A percentile compares a stretch with the other conserved stretches of the same genome.
Evolutionary conservation across 176 grass and related monocot genomes (phyloP).

Genomic region (Aegilops speltoides): DNA sequence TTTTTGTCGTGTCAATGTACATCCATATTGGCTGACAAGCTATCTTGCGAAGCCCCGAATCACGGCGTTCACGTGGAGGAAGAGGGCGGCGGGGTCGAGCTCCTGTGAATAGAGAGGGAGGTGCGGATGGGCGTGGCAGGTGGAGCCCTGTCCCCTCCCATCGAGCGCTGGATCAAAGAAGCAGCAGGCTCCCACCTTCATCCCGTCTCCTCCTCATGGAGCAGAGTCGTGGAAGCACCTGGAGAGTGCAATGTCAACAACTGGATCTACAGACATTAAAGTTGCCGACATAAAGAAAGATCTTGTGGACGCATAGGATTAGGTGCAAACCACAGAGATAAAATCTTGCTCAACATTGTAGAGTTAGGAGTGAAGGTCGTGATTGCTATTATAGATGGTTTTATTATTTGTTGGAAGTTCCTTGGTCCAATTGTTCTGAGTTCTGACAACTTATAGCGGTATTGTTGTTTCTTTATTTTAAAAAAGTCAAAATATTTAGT

Average conservation of each 20-base stretch:
- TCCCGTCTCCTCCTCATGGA: no score
- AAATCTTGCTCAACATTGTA: slow-evolving; percentile 28
- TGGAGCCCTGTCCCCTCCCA: no score
- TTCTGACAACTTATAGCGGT: slow-evolving; percentile 32
- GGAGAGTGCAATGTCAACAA: no score
- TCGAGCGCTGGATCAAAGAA: no score
- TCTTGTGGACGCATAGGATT: slow-evolving; percentile 47
- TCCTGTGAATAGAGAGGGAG: no score
- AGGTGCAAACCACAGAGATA: slow-evolving; percentile 54
- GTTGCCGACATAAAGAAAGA: slow-evolving; percentile 41
- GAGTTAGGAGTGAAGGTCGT: slow-evolving; percentile 29
- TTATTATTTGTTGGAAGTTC: slow-evolving; percentile 28
- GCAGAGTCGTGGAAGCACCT: background rate
- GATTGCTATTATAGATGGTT: slow-evolving; percentile 35
- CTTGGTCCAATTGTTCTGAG: slow-evolving; percentile 22
- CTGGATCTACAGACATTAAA: slow-evolving; percentile 18
- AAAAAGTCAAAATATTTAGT: slow-evolving; percentile 30
- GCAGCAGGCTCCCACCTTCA: no score
- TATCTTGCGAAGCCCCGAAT: no score
- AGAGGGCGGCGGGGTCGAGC: no score
- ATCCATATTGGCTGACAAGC: no score
- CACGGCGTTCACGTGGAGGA: no score
- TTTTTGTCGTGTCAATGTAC: no score
- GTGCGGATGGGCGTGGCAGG: no score
- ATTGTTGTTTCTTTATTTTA: slow-evolving; percentile 33